These are phyloP conservation scores for Eutrema yunnanense DNA, from an alignment of 345 rosid genomes.

Conservation along the genomic window DNA sequence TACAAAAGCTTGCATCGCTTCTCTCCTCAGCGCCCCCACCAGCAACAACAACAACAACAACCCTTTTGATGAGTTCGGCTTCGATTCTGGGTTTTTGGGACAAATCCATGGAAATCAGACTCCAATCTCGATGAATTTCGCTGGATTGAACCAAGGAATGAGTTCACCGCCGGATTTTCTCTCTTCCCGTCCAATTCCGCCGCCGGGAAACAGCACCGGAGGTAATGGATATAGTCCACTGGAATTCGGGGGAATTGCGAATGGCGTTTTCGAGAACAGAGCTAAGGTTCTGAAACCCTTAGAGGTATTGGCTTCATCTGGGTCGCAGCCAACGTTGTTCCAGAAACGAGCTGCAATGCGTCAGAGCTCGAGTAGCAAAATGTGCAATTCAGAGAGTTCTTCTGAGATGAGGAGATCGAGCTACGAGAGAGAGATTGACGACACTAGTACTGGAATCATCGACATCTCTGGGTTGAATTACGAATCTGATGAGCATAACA, in stretches of 20 bases:
- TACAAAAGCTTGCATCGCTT: constrained; percentile 41
- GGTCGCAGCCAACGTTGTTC: constrained; percentile 59
- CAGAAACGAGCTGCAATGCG: constrained; percentile 70
- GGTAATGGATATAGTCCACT: constrained; percentile 22
- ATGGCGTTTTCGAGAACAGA: constrained; percentile 30
- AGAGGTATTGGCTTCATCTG: constrained; percentile 43
- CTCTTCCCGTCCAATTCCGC: constrained; percentile 21
- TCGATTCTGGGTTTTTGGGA: constrained; percentile 37
- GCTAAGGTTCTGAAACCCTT: constrained; percentile 47
- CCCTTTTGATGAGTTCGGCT: constrained; percentile 52
- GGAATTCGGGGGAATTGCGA: constrained; percentile 34
- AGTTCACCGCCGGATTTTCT: constrained; percentile 23
- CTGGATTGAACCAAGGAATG: constrained; percentile 19
- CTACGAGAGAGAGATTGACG: constrained; percentile 19
- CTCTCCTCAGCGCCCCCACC: constrained; percentile 32
- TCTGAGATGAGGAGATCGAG: constrained; percentile 34
- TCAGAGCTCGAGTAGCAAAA: constrained; percentile 35
- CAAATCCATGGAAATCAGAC: constrained; percentile 38
- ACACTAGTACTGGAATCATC: constrained; percentile 18
- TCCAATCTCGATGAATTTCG: constrained; percentile 35
- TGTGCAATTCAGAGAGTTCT: constrained; percentile 47
- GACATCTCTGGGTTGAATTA: constrained; percentile 61
- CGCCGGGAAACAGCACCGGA: constrained; percentile 26
- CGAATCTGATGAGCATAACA: constrained; percentile 59
- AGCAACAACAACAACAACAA: constrained; percentile 28